These are phyloP conservation scores for Dendrobium chrysotoxum DNA, from an alignment of 106 monocot species.

Conservation along the genomic window DNA sequence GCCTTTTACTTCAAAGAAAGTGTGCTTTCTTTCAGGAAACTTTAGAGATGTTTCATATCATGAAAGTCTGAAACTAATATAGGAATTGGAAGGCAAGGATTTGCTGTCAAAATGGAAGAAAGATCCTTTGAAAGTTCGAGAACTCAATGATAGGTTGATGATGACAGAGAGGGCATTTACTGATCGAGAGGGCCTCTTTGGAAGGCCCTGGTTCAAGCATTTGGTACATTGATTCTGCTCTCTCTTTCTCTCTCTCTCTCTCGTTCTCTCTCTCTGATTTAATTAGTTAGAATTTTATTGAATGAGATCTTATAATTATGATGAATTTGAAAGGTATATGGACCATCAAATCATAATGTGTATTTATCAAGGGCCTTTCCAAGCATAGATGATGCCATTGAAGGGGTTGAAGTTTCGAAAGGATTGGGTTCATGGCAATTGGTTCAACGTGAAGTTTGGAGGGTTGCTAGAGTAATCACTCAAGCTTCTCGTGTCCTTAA, in stretches of 20 bases:
- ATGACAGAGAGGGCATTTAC: constrained; percentile 77
- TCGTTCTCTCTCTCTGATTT: no score
- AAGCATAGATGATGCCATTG: constrained; percentile 43
- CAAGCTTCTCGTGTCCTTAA: constrained; percentile 36
- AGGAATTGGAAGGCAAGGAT: constrained; percentile 37
- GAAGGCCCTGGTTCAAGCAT: constrained; percentile 71
- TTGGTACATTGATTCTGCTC: constrained; percentile 23
- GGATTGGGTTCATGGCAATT: constrained; percentile 26
- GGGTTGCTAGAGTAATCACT: constrained; percentile 30
- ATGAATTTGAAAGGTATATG: constrained; percentile 36
- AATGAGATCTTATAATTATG: neutral
- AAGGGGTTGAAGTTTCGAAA: constrained; percentile 24
- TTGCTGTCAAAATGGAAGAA: constrained; percentile 28
- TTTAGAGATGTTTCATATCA: neutral
- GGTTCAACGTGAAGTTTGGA: constrained; percentile 49
- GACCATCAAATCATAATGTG: constrained; percentile 29
- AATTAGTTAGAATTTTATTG: no score
- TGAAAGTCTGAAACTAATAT: neutral
- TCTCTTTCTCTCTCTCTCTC: no score
- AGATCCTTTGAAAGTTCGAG: constrained; percentile 33
- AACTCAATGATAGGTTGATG: constrained; percentile 69
- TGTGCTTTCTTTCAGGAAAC: no score
- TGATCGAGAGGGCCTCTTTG: constrained; percentile 47
- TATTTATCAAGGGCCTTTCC: constrained; percentile 51
- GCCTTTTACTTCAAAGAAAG: neutral